Percentiles rank a stretch among this genome's conserved stretches.
Conservation (phyloP, 768 basidiomycete genomes). For the Amanita fuliginea region DNA sequence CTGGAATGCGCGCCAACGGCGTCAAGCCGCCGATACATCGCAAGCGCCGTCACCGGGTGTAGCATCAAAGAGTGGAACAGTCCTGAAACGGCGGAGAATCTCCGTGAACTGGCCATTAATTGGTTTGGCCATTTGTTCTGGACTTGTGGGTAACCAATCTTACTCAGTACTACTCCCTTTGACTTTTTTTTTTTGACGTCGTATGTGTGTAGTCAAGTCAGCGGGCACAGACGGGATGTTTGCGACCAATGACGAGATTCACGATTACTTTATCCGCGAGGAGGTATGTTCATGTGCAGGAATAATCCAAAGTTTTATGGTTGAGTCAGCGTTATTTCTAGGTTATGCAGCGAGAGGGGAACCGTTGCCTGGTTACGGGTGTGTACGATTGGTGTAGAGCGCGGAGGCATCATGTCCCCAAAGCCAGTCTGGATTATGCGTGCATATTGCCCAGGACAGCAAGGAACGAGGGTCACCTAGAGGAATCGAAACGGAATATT, state of each 20-base stretch:
- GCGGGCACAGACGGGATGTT: constrained; percentile 3
- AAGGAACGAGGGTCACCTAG: background rate
- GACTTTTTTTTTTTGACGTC: no score
- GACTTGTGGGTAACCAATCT: background rate
- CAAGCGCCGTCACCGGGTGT: constrained; percentile 3
- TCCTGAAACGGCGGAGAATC: constrained; percentile 1
- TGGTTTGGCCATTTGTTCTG: constrained; percentile 6
- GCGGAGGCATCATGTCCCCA: constrained; percentile 4
- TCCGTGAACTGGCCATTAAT: background rate
- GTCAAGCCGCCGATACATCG: constrained; percentile 1
- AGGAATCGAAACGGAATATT: background rate
- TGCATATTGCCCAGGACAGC: constrained; percentile 5
- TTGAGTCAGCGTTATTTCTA: no score
- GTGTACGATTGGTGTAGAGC: constrained; percentile 6
- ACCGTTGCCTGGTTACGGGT: constrained; percentile 2
- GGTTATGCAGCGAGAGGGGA: constrained; percentile 4
- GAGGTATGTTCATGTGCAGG: background rate
- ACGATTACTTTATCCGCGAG: constrained; percentile 4
- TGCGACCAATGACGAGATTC: background rate
- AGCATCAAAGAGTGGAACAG: background rate
- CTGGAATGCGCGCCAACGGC: constrained; percentile 3
- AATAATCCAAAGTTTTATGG: no score
- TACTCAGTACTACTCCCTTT: no score
- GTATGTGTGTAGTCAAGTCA: background rate
- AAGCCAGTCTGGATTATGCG: constrained; percentile 5